Evolutionary conservation across 345 rosid genomes (phyloP).

Genomic region (Pugionium dolabratum): DNA sequence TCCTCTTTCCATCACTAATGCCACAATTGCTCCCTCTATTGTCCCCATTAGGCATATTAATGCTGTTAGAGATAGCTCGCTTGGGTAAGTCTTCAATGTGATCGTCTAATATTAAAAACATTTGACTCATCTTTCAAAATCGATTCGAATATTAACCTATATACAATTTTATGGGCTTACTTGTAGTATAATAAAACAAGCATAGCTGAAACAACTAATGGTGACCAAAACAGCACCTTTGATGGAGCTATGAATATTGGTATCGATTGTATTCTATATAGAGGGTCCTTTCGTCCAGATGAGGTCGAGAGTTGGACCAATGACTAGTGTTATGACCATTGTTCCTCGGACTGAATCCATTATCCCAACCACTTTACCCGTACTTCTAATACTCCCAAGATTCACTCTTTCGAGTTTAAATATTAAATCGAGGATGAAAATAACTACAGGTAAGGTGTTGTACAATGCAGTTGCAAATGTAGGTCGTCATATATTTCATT

Average conservation of each 20-base stretch:
- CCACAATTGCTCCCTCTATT: conserved; percentile 42
- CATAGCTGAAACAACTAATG: conserved; percentile 59
- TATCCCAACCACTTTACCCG: conserved; percentile 60
- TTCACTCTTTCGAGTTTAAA: conserved; percentile 66
- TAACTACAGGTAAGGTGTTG: conserved; percentile 71
- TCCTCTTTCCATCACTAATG: conserved; percentile 63
- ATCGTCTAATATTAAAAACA: conserved; percentile 46
- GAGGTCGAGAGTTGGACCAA: conserved; percentile 58
- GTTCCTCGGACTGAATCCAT: conserved; percentile 69
- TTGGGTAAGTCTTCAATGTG: conserved; percentile 60
- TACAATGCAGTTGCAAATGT: conserved; percentile 69
- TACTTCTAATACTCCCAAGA: conserved; percentile 45
- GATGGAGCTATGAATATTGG: conserved; percentile 44
- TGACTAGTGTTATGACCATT: conserved; percentile 68
- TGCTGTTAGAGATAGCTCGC: conserved; percentile 63
- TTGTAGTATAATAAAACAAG: conserved; percentile 67
- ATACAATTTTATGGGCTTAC: conserved; percentile 35
- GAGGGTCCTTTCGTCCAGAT: conserved; percentile 49
- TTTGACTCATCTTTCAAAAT: neutral
- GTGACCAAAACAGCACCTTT: conserved; percentile 63
- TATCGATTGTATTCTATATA: conserved; percentile 41
- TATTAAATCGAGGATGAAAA: conserved; percentile 65
- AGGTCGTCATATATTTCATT: conserved; percentile 71
- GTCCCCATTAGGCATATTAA: conserved; percentile 68
- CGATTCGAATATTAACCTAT: too few species aligned